These are phyloP conservation scores for Pleomassaria siparia DNA, from an alignment of 2,329 filamentous ascomycete genomes.

Conservation along the genomic window DNA sequence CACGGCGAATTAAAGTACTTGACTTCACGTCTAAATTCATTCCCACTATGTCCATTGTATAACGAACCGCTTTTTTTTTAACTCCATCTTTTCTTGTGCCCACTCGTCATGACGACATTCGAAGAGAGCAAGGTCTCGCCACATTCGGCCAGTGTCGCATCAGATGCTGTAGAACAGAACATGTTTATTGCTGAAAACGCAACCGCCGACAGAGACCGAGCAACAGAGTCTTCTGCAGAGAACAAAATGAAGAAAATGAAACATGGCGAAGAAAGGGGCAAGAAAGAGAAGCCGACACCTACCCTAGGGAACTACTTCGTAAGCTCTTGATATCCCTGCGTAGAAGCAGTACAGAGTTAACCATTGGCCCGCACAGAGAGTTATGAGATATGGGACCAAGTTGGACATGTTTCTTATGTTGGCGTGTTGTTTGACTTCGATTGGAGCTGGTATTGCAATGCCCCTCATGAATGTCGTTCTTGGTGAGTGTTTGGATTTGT, in stretches of 20 bases:
- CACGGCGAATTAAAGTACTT: background rate
- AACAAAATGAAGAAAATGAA: constrained; percentile 3
- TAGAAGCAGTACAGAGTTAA: constrained; percentile 5
- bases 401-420: constrained; percentile 34
- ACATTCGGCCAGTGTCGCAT: constrained; percentile 11
- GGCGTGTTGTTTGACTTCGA: constrained; percentile 29
- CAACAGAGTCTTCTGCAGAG: constrained; percentile 3
- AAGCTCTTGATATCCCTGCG: constrained; percentile 8
- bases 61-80: background rate
- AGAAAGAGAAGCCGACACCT: constrained; percentile 22
- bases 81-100: background rate
- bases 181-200: constrained; percentile 12
- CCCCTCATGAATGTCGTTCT: constrained; percentile 64
- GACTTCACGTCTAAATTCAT: background rate
- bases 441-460: constrained; percentile 41
- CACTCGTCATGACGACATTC: constrained; percentile 5
- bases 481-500: constrained; percentile 43
- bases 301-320: constrained; percentile 38
- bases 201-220: constrained; percentile 7
- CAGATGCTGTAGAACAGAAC: constrained; percentile 14
- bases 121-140: constrained; percentile 6
- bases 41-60: background rate
- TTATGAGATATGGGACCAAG: constrained; percentile 35
- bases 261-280: background rate
- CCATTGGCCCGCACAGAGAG: constrained; percentile 28